These are phyloP conservation scores for Phytopythium oedochilum DNA, from an alignment of 352 stramenopile genomes.

Conservation along the genomic window DNA sequence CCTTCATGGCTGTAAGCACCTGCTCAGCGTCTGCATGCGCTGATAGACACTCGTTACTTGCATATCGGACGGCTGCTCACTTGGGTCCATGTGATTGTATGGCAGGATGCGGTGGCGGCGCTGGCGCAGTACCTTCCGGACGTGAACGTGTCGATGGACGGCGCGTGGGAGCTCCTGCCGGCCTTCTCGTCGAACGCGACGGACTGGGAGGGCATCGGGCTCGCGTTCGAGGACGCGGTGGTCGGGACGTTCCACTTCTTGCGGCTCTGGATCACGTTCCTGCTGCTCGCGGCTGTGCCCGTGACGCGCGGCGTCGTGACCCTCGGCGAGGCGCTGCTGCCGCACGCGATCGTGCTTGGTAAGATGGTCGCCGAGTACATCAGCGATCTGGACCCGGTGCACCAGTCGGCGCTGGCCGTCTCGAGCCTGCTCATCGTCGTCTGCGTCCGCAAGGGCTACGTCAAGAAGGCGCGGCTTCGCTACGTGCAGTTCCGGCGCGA, in stretches of 20 bases:
- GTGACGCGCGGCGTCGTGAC: slow-evolving; percentile 30
- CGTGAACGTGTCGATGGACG: slow-evolving; percentile 15
- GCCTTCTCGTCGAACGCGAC: slow-evolving; percentile 37
- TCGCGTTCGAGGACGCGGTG: slow-evolving; percentile 43
- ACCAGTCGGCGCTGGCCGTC: slow-evolving; percentile 39
- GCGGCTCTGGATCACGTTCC: slow-evolving; percentile 50
- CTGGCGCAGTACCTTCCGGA: slow-evolving; percentile 14
- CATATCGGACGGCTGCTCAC: background rate
- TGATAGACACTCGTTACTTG: background rate
- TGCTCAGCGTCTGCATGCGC: background rate
- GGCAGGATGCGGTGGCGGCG: background rate
- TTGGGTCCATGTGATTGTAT: background rate
- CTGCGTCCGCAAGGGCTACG: slow-evolving; percentile 64
- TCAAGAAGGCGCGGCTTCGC: slow-evolving; percentile 40
- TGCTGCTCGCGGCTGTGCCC: slow-evolving; percentile 42
- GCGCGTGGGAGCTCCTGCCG: slow-evolving; percentile 25
- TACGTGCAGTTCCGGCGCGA: slow-evolving; percentile 47
- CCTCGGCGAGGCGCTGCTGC: slow-evolving; percentile 52
- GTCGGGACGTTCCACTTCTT: slow-evolving; percentile 59
- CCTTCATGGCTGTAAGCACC: background rate
- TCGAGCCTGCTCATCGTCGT: slow-evolving; percentile 28
- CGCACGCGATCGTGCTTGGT: slow-evolving; percentile 45
- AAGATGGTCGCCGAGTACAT: slow-evolving; percentile 37
- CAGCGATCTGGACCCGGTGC: slow-evolving; percentile 47
- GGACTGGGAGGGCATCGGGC: slow-evolving; percentile 60